A percentile compares a stretch with the other conserved stretches of the same genome.
Evolutionary conservation across 345 rosid species (phyloP).

Genomic region (Eucalyptus sp.): DNA sequence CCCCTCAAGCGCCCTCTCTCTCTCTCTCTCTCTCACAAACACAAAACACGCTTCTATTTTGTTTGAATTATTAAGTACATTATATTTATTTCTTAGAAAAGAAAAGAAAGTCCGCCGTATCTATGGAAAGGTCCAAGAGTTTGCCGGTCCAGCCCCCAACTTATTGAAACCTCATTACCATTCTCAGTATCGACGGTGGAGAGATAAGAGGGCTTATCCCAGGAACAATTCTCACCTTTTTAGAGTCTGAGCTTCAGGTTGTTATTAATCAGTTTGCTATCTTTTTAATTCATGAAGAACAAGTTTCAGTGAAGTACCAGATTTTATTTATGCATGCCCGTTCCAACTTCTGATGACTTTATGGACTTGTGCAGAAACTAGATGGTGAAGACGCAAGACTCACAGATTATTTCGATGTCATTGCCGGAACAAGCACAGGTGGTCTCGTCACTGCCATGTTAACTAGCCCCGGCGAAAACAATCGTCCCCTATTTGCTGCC

Average conservation of each 20-base stretch:
- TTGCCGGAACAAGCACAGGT: constrained; percentile 24
- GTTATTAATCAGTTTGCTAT: background rate
- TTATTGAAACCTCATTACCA: constrained; percentile 17
- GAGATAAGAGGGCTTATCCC: constrained; percentile 34
- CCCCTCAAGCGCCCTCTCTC: background rate
- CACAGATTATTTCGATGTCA: constrained; percentile 19
- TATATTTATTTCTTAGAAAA: background rate
- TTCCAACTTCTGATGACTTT: background rate
- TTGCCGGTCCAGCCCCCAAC: constrained; percentile 6
- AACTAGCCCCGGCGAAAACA: constrained; percentile 9
- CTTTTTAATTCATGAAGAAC: background rate
- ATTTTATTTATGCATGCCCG: background rate
- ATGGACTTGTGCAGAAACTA: constrained; percentile 4
- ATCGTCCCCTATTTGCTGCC: constrained; percentile 26
- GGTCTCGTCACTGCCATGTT: constrained; percentile 31
- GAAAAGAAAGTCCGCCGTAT: background rate
- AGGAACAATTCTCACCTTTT: constrained; percentile 11
- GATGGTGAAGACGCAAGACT: constrained; percentile 23
- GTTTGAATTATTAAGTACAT: background rate
- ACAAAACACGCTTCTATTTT: background rate
- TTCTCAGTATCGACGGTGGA: constrained; percentile 35
- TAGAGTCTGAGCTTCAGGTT: constrained; percentile 25
- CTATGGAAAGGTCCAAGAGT: background rate
- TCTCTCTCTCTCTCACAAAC: background rate
- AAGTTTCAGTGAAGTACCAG: background rate